These are phyloP conservation scores for Francoa sonchifolia DNA, from an alignment of 441 rosid species.

Conservation along the genomic window DNA sequence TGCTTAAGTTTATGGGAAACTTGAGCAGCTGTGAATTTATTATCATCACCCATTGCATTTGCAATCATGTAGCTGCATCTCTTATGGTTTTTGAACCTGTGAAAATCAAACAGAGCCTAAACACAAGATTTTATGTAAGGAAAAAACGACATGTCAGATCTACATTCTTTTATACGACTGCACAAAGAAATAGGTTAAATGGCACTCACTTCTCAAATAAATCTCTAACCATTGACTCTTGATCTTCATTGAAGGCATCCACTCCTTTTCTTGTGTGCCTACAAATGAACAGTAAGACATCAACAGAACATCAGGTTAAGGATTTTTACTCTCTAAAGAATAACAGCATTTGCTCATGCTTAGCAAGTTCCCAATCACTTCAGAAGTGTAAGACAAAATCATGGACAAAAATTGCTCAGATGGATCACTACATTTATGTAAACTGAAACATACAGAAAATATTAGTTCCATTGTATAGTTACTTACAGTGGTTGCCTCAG, in stretches of 20 bases:
- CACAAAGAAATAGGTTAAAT: constrained; percentile 3
- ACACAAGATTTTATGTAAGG: not conserved
- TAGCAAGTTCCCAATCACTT: constrained; percentile 12
- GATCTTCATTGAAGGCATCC: constrained; percentile 58
- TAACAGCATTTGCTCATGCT: not conserved
- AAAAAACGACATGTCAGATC: not conserved
- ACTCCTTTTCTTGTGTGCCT: constrained; percentile 66
- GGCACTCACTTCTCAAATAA: constrained; percentile 73
- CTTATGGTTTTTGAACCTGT: constrained; percentile 71
- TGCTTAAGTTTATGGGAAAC: constrained; percentile 72
- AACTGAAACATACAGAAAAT: constrained; percentile 2
- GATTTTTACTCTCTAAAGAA: constrained; percentile 1
- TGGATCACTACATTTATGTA: not conserved
- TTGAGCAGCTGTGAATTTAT: constrained; percentile 56
- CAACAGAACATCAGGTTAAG: constrained; percentile 5
- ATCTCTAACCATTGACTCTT: constrained; percentile 57
- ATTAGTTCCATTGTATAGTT: constrained; percentile 1
- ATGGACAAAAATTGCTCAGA: not conserved
- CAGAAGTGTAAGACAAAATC: constrained; percentile 1
- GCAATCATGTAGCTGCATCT: constrained; percentile 79
- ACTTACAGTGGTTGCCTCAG: constrained; percentile 49
- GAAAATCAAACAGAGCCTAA: constrained; percentile 3
- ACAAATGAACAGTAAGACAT: constrained; percentile 21
- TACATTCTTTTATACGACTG: constrained; percentile 1
- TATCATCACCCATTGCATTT: constrained; percentile 53